phyloP scores from a whole-genome alignment of 2,329 filamentous ascomycete genomes.

The Clonostachys chloroleuca region DNA sequence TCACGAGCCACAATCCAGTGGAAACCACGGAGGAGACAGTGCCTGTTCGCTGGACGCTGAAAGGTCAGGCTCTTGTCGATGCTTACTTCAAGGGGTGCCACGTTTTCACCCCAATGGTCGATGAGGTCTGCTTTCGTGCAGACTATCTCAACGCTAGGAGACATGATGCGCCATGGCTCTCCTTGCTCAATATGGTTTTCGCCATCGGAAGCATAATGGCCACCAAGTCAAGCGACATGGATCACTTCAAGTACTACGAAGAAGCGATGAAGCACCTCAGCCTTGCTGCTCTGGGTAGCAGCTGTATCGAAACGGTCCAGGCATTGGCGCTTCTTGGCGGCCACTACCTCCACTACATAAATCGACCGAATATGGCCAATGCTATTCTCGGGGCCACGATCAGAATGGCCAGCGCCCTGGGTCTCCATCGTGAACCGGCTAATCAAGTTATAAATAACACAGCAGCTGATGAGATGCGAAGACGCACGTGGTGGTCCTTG shows the following conservation, averaged over 20 bases:
- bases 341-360: constrained; percentile 73
- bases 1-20: constrained; percentile 34
- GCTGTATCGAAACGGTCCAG: constrained; percentile 14
- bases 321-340: constrained; percentile 53
- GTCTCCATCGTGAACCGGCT: constrained; percentile 57
- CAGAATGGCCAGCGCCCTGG: constrained; percentile 69
- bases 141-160: constrained; percentile 51
- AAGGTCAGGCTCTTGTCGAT: constrained; percentile 65
- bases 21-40: constrained; percentile 38
- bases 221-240: constrained; percentile 59
- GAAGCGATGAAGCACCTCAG: constrained; percentile 64
- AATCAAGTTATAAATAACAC: constrained; percentile 3
- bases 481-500: constrained; percentile 71
- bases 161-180: constrained; percentile 67
- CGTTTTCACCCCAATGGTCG: constrained; percentile 68
- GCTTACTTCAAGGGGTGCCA: constrained; percentile 73
- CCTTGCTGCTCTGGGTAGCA: constrained; percentile 45
- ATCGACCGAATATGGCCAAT: constrained; percentile 71
- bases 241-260: constrained; percentile 66
- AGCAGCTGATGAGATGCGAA: constrained; percentile 44
- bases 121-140: constrained; percentile 65
- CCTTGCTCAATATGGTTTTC: constrained; percentile 71
- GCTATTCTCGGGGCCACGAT: constrained; percentile 65
- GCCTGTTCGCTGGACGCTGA: constrained; percentile 53
- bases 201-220: constrained; percentile 70